Evolutionary conservation across 352 stramenopile species (phyloP).

Genomic region (Pythium aristosporum): DNA sequence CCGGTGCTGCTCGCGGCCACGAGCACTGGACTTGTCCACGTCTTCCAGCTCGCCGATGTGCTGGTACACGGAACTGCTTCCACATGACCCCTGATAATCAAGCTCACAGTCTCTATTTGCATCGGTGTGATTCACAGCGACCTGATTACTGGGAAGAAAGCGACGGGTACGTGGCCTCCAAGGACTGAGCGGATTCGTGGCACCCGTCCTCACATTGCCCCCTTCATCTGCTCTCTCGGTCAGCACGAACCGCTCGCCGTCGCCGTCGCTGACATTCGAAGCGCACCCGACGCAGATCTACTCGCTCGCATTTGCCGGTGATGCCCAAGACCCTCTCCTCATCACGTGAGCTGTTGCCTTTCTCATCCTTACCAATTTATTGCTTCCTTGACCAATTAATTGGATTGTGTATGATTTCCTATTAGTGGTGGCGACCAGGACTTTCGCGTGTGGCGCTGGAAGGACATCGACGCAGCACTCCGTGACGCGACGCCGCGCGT

Average conservation of each 20-base stretch:
- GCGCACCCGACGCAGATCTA: conserved; percentile 77
- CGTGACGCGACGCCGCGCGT: conserved; percentile 23
- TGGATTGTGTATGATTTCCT: neutral
- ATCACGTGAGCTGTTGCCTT: conserved; percentile 43
- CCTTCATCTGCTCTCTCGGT: neutral
- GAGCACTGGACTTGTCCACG: conserved; percentile 56
- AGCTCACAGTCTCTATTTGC: neutral
- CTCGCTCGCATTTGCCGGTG: conserved; percentile 61
- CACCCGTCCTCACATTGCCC: too few relatives aligned
- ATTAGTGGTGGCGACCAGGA: conserved; percentile 72
- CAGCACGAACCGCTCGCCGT: conserved; percentile 42
- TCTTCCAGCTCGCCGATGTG: conserved; percentile 48
- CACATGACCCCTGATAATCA: too few relatives aligned
- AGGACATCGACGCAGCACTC: conserved; percentile 51
- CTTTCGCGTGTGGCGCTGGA: conserved; percentile 76
- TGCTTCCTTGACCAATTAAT: neutral
- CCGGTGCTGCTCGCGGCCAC: conserved; percentile 64
- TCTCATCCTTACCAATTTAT: neutral
- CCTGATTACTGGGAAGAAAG: conserved; percentile 28
- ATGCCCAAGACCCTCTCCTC: conserved; percentile 48
- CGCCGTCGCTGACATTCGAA: conserved; percentile 58
- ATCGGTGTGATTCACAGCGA: conserved; percentile 6
- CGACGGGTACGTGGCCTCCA: conserved; percentile 2
- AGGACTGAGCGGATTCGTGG: neutral
- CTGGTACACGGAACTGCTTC: conserved; percentile 25